These are phyloP conservation scores for Neurospora intermedia DNA, from an alignment of 495 filamentous ascomycete genomes.

Conservation along the genomic window DNA sequence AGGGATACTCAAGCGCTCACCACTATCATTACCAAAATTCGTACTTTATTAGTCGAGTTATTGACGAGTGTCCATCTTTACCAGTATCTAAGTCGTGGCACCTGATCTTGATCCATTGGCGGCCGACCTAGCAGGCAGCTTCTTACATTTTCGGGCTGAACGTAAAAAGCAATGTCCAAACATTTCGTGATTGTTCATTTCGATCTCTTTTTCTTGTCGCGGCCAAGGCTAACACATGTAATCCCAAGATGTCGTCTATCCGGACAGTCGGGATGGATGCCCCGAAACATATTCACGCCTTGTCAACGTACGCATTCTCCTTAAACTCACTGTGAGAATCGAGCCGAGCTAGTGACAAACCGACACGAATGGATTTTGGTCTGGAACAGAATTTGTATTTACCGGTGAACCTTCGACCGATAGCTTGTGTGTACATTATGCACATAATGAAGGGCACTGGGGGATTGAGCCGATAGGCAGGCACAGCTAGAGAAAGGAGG, in stretches of 20 bases:
- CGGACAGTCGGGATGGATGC: neutral
- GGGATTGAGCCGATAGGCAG: neutral
- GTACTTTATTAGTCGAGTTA: neutral
- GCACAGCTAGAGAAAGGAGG: neutral
- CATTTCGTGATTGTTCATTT: neutral
- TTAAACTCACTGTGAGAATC: neutral
- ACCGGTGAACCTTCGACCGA: neutral
- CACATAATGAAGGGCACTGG: neutral
- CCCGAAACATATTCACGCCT: neutral
- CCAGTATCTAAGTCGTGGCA: neutral
- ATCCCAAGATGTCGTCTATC: neutral
- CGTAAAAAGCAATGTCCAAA: neutral
- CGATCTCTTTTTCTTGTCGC: neutral
- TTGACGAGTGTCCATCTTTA: neutral
- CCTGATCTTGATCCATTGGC: neutral
- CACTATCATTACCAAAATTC: neutral
- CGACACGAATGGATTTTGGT: neutral
- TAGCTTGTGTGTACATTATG: neutral
- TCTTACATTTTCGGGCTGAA: too few relatives aligned
- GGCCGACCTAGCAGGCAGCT: neutral
- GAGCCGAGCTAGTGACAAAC: neutral
- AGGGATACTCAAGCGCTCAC: too few relatives aligned
- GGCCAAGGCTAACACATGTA: neutral
- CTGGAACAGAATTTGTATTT: neutral
- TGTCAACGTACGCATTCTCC: neutral